Percentiles rank a stretch among this genome's conserved stretches.
phyloP scores from a whole-genome alignment of 805 yeast genomes.

The Candida yuanshanica region DNA sequence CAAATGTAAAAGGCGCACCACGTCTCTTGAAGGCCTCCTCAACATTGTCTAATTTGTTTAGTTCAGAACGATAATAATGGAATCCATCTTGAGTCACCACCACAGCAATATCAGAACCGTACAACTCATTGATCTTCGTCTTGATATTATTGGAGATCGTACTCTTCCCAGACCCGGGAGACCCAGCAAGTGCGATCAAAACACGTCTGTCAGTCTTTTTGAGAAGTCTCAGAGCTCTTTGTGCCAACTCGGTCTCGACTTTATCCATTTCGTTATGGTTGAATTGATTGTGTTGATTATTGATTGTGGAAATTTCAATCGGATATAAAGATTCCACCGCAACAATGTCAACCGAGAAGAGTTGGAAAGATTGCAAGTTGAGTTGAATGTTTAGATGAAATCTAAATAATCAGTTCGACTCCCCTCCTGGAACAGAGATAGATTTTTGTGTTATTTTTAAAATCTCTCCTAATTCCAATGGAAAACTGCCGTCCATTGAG shows the following conservation, averaged over 20 bases:
- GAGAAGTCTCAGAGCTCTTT: conserved; percentile 3
- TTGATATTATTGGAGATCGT: conserved; percentile 6
- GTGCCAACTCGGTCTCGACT: conserved; percentile 1
- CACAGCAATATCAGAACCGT: conserved; percentile 29
- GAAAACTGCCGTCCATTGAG: no score
- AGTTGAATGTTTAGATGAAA: no score
- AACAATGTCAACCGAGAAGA: no score
- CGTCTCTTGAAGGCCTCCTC: conserved; percentile 54
- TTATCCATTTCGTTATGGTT: conserved; percentile 7
- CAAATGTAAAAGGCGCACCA: conserved; percentile 87
- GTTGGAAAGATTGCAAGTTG: no score
- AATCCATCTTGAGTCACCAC: conserved; percentile 73
- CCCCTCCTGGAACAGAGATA: no score
- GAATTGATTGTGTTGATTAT: not conserved
- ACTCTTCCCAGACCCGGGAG: conserved; percentile 13
- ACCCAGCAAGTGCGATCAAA: conserved; percentile 9
- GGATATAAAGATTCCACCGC: no score
- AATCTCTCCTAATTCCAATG: no score
- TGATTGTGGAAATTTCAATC: no score
- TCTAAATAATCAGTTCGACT: no score
- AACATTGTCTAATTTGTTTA: conserved; percentile 49
- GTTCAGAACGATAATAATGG: conserved; percentile 48
- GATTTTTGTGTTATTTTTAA: no score
- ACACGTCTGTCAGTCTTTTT: conserved; percentile 4
- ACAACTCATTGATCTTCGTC: conserved; percentile 5